Percentiles rank a stretch among this genome's conserved stretches.
phyloP scores from a whole-genome alignment of 2,329 filamentous ascomycete species.

The Alternaria conjuncta region DNA sequence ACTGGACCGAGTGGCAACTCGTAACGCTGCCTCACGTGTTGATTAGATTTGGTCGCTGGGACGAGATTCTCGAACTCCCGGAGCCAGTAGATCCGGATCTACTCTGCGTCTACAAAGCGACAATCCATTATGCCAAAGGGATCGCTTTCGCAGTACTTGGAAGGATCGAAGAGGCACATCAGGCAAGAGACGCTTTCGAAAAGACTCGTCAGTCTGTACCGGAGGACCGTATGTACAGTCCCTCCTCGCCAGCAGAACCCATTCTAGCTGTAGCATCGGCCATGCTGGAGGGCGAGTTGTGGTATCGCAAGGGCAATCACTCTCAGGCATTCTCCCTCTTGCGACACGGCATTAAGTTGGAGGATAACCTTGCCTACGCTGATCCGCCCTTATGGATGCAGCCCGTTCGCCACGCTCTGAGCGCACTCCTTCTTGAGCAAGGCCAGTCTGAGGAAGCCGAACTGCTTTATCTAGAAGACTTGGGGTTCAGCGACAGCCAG shows the following conservation, averaged over 20 bases:
- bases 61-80: not conserved
- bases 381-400: conserved; percentile 8
- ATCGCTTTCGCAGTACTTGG: conserved; percentile 4
- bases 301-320: not conserved
- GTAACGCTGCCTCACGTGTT: conserved; percentile 7
- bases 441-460: conserved; percentile 1
- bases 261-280: not conserved
- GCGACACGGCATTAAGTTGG: not conserved
- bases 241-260: not conserved
- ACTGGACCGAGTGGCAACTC: conserved; percentile 11
- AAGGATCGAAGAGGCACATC: not conserved
- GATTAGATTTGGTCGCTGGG: conserved; percentile 10
- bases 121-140: not conserved
- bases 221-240: not conserved
- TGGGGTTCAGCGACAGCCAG: not conserved
- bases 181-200: not conserved
- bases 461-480: not conserved
- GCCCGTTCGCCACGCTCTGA: conserved; percentile 8
- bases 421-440: conserved; percentile 3
- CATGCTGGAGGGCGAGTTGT: conserved; percentile 6
- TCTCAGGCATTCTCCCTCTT: not conserved
- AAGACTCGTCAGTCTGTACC: not conserved
- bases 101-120: not conserved
- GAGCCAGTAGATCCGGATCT: not conserved
- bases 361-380: not conserved